These are phyloP conservation scores for Thelephora ganbajun DNA, from an alignment of 768 basidiomycete genomes.

Conservation along the genomic window DNA sequence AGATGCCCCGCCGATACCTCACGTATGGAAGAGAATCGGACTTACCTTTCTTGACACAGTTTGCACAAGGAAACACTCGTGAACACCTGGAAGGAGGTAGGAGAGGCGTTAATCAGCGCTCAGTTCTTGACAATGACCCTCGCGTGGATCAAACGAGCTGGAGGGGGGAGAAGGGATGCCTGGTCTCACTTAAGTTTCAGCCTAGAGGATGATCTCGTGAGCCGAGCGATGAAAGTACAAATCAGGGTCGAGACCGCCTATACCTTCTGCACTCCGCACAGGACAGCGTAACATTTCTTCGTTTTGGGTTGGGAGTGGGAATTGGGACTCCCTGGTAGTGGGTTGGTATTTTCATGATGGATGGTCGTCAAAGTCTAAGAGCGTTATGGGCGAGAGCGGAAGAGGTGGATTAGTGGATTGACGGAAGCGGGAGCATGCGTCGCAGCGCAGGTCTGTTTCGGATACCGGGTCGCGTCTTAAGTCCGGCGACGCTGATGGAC, in stretches of 20 bases:
- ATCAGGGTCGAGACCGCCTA: slow-evolving; percentile 8
- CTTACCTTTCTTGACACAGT: slow-evolving; percentile 20
- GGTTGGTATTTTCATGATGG: neutral
- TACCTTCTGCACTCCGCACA: slow-evolving; percentile 64
- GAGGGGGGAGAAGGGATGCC: too few species aligned
- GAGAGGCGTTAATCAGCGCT: slow-evolving; percentile 2
- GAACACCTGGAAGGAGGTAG: slow-evolving; percentile 30
- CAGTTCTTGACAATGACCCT: slow-evolving; percentile 7
- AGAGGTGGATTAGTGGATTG: too few species aligned
- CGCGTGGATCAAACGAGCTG: too few species aligned
- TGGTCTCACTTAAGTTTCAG: slow-evolving; percentile 46
- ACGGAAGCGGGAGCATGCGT: too few species aligned
- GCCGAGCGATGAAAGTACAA: slow-evolving; percentile 2
- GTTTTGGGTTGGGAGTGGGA: slow-evolving; percentile 11
- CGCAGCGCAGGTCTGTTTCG: too few species aligned
- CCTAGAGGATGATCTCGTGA: slow-evolving; percentile 20
- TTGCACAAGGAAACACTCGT: slow-evolving; percentile 47
- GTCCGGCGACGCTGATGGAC: too few species aligned
- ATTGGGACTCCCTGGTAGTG: slow-evolving; percentile 4
- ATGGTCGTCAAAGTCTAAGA: neutral
- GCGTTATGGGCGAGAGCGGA: too few species aligned
- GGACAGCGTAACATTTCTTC: slow-evolving; percentile 33
- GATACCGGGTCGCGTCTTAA: too few species aligned
- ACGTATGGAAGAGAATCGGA: neutral
- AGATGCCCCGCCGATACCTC: too few species aligned